Base-by-base conservation (phyloP, 306 rosid genomes). In the Quercus suber region DNA sequence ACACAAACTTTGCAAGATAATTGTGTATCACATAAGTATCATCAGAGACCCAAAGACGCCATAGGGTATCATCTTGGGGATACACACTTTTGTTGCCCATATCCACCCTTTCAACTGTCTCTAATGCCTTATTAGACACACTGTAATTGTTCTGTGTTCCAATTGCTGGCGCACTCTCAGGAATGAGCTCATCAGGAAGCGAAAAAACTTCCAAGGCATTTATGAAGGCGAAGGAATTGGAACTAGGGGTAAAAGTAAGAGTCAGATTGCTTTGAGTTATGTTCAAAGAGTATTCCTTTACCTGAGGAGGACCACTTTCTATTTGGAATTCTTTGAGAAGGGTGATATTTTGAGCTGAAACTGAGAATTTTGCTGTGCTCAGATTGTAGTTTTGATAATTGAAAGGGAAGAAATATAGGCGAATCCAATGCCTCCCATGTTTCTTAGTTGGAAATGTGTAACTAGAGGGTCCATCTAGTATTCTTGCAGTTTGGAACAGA, bases 1-100 rank as follows among this genome's bases (percentile, higher is more conserved):
- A 81, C 67, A 81, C 82, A 73, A 82, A 82, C 55, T 27, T 58
- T 20, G 64, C 87, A 41, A 51, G 77, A 63, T 61, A 23, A 13
- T 5, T 58, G 73, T 85, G 65, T 6, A 12, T 23, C 71, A 91
- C 57, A 74, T 56, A 88, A 5, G 43, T 31, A 52, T 17, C 84
- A 83, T 91, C 97, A 0, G 92, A 69, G 64, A 78, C 76, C 97
- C 97, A 91, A n/a, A 51, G 79, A 57, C 97, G 88, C 71, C 86
- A 73, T 65, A 85, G 81, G 70, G 84, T 76, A 80, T 91, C 97
- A 70, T 83, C 71, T 20, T 74, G 74, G 3, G 92, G 87, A 28
- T 55, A 67, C 13, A 86, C 91, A 5, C 77, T 13, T 73, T 30
- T 65, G 74, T 85, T 86, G 4, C 97, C 97, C 97, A 91, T 91